Evolutionary conservation across 306 rosid species (phyloP).

Genomic region (Sechiopsis laciniata): DNA sequence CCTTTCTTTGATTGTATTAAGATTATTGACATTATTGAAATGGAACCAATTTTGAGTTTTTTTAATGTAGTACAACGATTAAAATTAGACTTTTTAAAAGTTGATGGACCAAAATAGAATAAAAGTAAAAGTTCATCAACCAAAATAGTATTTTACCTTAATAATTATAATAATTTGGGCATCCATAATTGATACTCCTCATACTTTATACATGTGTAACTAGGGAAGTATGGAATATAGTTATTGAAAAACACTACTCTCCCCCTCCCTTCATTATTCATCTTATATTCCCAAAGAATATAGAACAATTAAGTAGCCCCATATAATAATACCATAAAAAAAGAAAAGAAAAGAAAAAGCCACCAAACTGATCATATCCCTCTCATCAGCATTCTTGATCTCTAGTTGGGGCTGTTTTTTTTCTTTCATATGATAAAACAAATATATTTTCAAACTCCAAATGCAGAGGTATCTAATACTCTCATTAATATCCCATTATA

Average conservation of each 20-base stretch:
- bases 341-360: no score
- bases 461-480: neutral
- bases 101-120: no score
- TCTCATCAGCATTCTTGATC: slow-evolving; percentile 6
- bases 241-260: neutral
- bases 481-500: neutral
- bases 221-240: neutral
- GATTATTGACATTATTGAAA: no score
- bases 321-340: neutral
- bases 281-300: neutral
- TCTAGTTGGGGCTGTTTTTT: neutral
- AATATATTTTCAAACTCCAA: neutral
- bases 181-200: neutral
- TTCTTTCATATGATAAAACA: neutral
- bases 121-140: no score
- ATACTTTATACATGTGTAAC: neutral
- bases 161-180: no score
- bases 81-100: no score
- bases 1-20: no score
- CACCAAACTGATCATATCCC: neutral
- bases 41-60: no score
- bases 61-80: no score
- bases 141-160: no score
- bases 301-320: neutral
- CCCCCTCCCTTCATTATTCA: neutral